These are phyloP conservation scores for Podospora pseudopauciseta DNA, from an alignment of 495 filamentous ascomycete genomes.

Conservation along the genomic window DNA sequence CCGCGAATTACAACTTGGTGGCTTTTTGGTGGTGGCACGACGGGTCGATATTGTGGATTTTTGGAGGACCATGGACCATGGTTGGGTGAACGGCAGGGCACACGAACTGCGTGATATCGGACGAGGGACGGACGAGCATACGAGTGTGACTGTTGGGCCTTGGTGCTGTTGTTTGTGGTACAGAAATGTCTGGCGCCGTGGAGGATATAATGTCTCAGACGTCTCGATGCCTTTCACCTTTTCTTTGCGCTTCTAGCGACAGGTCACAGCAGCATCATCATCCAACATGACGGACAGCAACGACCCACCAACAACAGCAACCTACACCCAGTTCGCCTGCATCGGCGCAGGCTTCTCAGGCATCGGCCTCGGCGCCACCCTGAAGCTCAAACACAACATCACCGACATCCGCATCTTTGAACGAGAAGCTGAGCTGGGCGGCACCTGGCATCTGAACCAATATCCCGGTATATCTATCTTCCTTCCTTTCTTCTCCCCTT, in stretches of 20 bases:
- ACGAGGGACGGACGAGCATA: not conserved
- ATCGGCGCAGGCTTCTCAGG: conserved; percentile 64
- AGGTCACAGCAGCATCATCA: not conserved
- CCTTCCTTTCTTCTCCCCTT: not conserved
- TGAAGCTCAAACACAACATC: conserved; percentile 57
- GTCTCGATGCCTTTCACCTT: not conserved
- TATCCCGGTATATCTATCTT: conserved; percentile 48
- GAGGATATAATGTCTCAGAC: not conserved
- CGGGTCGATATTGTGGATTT: not conserved
- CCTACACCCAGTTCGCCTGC: conserved; percentile 40
- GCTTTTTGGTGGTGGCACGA: not conserved
- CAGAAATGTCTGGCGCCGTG: not conserved
- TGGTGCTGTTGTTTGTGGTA: not conserved
- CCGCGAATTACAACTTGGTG: not conserved
- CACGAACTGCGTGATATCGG: not conserved
- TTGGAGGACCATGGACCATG: not conserved
- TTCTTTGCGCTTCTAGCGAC: not conserved
- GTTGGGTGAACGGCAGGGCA: not conserved
- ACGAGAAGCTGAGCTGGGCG: conserved; percentile 57
- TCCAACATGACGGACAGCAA: not conserved
- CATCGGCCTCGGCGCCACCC: conserved; percentile 60
- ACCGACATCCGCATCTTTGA: conserved; percentile 64
- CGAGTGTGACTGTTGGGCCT: not conserved
- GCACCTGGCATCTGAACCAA: conserved; percentile 65
- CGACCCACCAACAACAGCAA: not conserved